Percentiles rank a stretch among this genome's conserved stretches.
These are phyloP conservation scores for Micractinium sp. DNA, from an alignment of 139 green algal species.

Conservation along the genomic window DNA sequence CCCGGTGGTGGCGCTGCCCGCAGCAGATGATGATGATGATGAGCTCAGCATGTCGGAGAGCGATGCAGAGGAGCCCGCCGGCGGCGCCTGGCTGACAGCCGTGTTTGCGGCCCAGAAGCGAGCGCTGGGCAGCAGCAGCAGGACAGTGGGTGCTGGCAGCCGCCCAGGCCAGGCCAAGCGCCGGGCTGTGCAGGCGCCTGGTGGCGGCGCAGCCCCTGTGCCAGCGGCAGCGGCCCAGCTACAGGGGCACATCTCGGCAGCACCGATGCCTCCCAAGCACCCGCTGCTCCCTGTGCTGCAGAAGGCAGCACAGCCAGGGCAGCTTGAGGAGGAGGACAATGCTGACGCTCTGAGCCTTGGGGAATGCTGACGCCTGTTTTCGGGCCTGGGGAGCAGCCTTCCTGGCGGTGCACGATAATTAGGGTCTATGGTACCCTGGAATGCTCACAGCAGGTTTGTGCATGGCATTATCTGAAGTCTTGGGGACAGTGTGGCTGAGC, in stretches of 20 bases:
- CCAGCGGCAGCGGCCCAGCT: background rate
- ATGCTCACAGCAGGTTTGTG: too few relatives aligned
- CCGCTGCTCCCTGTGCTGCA: background rate
- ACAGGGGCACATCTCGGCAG: background rate
- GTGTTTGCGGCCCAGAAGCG: conserved; percentile 24
- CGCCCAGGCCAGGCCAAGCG: background rate
- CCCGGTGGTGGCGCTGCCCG: background rate
- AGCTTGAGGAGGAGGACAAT: background rate
- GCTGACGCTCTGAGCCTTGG: conserved; percentile 26
- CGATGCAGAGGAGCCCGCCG: background rate
- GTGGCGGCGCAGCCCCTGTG: background rate
- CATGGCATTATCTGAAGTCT: too few relatives aligned
- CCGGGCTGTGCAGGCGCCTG: background rate
- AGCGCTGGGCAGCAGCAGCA: background rate
- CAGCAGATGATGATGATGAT: background rate
- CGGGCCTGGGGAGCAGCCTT: background rate
- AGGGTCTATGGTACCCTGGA: too few relatives aligned
- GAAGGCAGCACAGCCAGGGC: too few relatives aligned
- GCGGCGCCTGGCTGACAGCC: background rate
- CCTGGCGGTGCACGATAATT: too few relatives aligned
- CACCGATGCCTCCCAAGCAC: background rate
- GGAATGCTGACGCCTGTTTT: background rate
- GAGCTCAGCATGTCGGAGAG: conserved; percentile 18
- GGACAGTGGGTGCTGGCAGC: background rate
- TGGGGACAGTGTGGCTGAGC: too few relatives aligned